Percentiles rank a stretch among this genome's conserved stretches.
These are phyloP conservation scores for Nigrospora sphaerica DNA, from an alignment of 2,329 filamentous ascomycete species.

Conservation along the genomic window DNA sequence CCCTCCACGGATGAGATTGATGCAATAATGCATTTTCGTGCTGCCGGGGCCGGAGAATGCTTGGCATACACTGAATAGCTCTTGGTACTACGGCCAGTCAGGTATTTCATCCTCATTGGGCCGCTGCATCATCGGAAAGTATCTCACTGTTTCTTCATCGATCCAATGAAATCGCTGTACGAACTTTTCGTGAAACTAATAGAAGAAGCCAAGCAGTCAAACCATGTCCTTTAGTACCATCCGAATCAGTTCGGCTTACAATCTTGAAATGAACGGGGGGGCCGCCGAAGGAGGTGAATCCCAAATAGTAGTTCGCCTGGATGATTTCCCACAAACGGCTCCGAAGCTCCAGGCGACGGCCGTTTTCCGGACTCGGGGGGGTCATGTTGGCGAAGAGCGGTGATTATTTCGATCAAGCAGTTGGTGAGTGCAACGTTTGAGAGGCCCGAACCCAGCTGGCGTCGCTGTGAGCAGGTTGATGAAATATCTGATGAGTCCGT, in stretches of 20 bases:
- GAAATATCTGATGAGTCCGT: too few species aligned
- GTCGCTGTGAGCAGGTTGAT: too few species aligned
- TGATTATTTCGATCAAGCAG: too few species aligned
- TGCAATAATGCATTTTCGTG: constrained; percentile 66
- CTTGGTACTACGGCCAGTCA: constrained; percentile 51
- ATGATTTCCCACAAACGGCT: not conserved
- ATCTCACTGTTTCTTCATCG: constrained; percentile 56
- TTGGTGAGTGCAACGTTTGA: too few species aligned
- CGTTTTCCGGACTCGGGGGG: too few species aligned
- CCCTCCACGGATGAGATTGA: constrained; percentile 57
- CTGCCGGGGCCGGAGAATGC: constrained; percentile 60
- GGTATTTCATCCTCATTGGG: not conserved
- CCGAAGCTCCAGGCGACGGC: too few species aligned
- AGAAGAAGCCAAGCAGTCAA: not conserved
- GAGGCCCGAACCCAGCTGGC: too few species aligned
- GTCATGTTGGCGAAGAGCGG: too few species aligned
- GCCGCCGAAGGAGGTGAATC: constrained; percentile 60
- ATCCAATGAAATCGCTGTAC: constrained; percentile 57
- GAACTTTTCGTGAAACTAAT: constrained; percentile 50
- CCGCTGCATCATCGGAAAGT: not conserved
- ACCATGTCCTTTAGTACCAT: not conserved
- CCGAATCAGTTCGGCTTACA: constrained; percentile 17
- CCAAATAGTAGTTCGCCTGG: constrained; percentile 46
- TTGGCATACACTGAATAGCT: constrained; percentile 64
- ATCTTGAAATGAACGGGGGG: constrained; percentile 67